phyloP scores from a whole-genome alignment of 2,329 filamentous ascomycete species.

The Calycina herbarum region DNA sequence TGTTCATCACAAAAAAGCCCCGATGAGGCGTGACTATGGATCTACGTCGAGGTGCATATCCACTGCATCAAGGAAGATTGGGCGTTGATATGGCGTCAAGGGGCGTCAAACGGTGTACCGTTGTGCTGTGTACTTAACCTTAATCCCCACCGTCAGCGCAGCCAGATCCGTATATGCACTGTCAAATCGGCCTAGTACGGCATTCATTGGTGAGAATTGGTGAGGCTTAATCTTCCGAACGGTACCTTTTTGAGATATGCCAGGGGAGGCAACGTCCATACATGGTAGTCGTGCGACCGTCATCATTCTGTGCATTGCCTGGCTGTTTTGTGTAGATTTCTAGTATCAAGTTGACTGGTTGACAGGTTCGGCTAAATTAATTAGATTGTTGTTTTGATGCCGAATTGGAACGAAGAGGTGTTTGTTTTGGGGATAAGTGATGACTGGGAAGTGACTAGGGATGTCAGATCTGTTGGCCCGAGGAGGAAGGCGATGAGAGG shows the following conservation, averaged over 20 bases:
- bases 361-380: neutral
- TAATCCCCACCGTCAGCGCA: neutral
- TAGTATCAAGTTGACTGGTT: neutral
- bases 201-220: constrained; percentile 4
- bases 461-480: neutral
- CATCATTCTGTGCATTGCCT: neutral
- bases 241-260: neutral
- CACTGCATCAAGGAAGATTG: neutral
- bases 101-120: neutral
- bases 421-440: neutral
- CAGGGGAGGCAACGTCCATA: neutral
- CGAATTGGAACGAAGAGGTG: neutral
- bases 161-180: neutral
- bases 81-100: neutral
- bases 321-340: constrained; percentile 1
- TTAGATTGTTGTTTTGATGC: neutral
- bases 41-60: constrained; percentile 8
- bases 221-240: neutral
- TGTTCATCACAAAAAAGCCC: neutral
- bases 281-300: neutral
- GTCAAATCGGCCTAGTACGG: neutral
- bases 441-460: neutral
- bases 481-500: constrained; percentile 1
- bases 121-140: neutral
- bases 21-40: constrained; percentile 1